Conservation (phyloP, 176 grass and related monocot species). For the Oryza glaberrima region DNA sequence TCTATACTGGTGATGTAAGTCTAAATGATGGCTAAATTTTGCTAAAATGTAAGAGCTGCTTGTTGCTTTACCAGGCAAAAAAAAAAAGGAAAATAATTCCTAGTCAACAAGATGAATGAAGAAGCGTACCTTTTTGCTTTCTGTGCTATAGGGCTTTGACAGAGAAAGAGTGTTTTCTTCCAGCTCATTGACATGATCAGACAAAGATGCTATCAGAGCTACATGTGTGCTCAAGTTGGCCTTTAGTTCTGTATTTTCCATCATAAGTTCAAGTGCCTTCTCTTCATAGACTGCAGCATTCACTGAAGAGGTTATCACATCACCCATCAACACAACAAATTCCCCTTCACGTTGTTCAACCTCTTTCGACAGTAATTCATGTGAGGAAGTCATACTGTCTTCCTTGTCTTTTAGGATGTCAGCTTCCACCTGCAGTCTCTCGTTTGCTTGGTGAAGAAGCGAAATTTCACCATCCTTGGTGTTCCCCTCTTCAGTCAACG, state of each 20-base stretch:
- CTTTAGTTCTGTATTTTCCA: constrained; percentile 64
- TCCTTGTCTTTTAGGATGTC: constrained; percentile 42
- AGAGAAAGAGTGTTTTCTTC: constrained; percentile 60
- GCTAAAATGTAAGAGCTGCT: not conserved
- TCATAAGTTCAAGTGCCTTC: constrained; percentile 58
- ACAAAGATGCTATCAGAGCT: constrained; percentile 54
- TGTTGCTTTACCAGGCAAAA: not conserved
- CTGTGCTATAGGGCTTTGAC: constrained; percentile 36
- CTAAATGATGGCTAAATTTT: not conserved
- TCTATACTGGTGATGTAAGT: too few relatives aligned
- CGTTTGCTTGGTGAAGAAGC: constrained; percentile 48
- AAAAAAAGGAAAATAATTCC: not conserved
- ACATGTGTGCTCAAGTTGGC: constrained; percentile 48
- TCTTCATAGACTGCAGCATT: constrained; percentile 64
- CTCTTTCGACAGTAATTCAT: constrained; percentile 49
- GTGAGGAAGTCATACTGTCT: constrained; percentile 37
- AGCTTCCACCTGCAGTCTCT: constrained; percentile 51
- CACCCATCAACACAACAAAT: constrained; percentile 58
- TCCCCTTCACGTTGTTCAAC: constrained; percentile 58
- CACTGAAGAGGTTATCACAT: constrained; percentile 53
- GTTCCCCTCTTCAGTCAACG: constrained; percentile 37
- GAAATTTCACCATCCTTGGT: constrained; percentile 50
- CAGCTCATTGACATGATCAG: constrained; percentile 58
- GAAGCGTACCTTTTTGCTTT: constrained; percentile 50
- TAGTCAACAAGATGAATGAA: constrained; percentile 15